These are phyloP conservation scores for Bremia lactucae DNA, from an alignment of 352 stramenopile genomes.

Conservation along the genomic window DNA sequence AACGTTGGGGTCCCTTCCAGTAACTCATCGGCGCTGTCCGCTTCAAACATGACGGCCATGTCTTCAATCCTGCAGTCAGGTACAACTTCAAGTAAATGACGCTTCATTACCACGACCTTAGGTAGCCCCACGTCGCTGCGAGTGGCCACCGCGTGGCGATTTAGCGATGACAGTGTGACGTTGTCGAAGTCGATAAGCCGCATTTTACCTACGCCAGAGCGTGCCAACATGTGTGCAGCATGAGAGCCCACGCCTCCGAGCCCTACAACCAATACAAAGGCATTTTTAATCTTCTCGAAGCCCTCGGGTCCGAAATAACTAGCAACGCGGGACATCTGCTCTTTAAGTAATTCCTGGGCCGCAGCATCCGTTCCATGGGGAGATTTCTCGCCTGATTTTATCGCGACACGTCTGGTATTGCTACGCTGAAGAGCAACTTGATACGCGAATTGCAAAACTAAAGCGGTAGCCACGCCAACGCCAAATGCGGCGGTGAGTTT, in stretches of 20 bases:
- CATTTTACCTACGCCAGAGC: constrained; percentile 89
- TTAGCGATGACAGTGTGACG: constrained; percentile 96
- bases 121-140: constrained; percentile 92
- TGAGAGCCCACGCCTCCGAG: constrained; percentile 95
- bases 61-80: constrained; percentile 84
- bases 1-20: constrained; percentile 85
- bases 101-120: constrained; percentile 87
- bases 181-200: constrained; percentile 99
- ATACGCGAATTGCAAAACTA: constrained; percentile 38
- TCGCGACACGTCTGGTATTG: neutral
- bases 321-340: constrained; percentile 88
- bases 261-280: constrained; percentile 92
- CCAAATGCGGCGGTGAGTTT: constrained; percentile 46
- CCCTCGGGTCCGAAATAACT: constrained; percentile 92
- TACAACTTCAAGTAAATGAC: constrained; percentile 60
- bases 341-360: constrained; percentile 44
- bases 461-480: constrained; percentile 32
- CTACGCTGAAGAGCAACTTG: constrained; percentile 21
- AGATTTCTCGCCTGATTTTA: neutral
- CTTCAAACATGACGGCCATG: constrained; percentile 87
- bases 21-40: constrained; percentile 60
- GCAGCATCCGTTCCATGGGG: constrained; percentile 24
- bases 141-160: constrained; percentile 96
- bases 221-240: constrained; percentile 94
- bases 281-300: constrained; percentile 81